Conservation (phyloP, 106 monocot genomes). For the Agapanthus africanus region DNA sequence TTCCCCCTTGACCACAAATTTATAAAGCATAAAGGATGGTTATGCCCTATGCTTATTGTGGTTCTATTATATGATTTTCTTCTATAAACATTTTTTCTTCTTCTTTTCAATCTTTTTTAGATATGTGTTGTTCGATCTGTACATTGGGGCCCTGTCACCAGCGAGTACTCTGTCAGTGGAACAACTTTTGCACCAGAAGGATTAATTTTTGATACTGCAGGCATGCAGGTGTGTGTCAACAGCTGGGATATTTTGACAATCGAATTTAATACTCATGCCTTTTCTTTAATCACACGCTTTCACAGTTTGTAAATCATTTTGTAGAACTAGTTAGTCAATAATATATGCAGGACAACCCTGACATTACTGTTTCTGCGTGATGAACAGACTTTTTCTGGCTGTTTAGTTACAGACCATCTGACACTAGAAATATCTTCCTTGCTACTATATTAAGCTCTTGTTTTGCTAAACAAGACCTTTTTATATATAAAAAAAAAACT, state of each 20-base stretch:
- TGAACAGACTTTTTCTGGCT: neutral
- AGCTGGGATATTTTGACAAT: no score
- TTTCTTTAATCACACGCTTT: neutral
- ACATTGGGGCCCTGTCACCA: slow-evolving; percentile 70
- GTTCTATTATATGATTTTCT: no score
- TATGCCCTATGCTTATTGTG: neutral
- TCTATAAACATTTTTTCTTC: neutral
- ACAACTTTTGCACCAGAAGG: slow-evolving; percentile 98
- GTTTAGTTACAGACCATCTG: neutral
- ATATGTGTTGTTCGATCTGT: slow-evolving; percentile 91
- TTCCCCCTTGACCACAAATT: no score
- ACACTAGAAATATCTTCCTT: neutral
- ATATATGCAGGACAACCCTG: neutral
- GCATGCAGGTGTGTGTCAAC: slow-evolving; percentile 85
- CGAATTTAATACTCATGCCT: no score
- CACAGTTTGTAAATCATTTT: neutral
- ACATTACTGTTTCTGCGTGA: neutral
- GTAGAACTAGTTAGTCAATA: neutral
- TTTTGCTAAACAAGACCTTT: neutral
- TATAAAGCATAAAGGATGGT: neutral
- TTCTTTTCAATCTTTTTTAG: slow-evolving; percentile 27
- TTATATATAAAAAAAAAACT: no score
- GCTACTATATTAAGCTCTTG: neutral
- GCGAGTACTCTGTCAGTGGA: slow-evolving; percentile 76
- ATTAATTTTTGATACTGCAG: slow-evolving; percentile 67